Evolutionary conservation across 345 rosid genomes (phyloP).

Genomic region (Erodium maritimum): DNA sequence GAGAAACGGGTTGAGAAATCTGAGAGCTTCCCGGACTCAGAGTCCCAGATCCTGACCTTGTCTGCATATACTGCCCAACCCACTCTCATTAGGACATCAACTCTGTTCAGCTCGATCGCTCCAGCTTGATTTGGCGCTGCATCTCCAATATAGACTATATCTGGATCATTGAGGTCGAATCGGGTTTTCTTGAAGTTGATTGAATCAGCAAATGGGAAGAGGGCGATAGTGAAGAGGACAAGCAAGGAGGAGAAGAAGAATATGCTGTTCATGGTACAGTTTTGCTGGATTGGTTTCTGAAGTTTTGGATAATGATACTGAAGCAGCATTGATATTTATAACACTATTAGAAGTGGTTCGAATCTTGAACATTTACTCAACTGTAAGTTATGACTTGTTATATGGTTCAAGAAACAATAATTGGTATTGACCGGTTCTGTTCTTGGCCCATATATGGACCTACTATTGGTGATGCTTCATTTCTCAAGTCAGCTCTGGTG

Average conservation of each 20-base stretch:
- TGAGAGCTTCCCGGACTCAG: not conserved
- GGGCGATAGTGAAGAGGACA: not conserved
- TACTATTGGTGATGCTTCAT: not conserved
- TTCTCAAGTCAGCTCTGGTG: too few relatives aligned
- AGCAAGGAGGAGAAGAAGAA: not conserved
- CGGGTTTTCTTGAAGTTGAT: not conserved
- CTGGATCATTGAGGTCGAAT: not conserved
- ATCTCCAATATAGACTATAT: constrained; percentile 6
- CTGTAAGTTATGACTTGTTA: too few relatives aligned
- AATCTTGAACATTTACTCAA: too few relatives aligned
- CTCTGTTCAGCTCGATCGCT: constrained; percentile 1
- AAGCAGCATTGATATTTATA: too few relatives aligned
- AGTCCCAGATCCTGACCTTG: constrained; percentile 4
- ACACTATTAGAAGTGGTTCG: too few relatives aligned
- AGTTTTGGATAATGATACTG: too few relatives aligned
- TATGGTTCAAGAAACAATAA: too few relatives aligned
- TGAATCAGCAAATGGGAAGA: not conserved
- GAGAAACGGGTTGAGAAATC: constrained; percentile 10
- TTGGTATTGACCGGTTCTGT: too few relatives aligned
- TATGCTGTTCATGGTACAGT: too few relatives aligned
- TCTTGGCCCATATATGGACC: too few relatives aligned
- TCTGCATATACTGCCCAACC: constrained; percentile 2
- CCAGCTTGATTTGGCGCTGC: constrained; percentile 1
- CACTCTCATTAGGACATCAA: not conserved
- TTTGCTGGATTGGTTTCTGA: too few relatives aligned